These are phyloP conservation scores for Daedaleopsis sinensis DNA, from an alignment of 768 basidiomycete genomes.

Conservation along the genomic window DNA sequence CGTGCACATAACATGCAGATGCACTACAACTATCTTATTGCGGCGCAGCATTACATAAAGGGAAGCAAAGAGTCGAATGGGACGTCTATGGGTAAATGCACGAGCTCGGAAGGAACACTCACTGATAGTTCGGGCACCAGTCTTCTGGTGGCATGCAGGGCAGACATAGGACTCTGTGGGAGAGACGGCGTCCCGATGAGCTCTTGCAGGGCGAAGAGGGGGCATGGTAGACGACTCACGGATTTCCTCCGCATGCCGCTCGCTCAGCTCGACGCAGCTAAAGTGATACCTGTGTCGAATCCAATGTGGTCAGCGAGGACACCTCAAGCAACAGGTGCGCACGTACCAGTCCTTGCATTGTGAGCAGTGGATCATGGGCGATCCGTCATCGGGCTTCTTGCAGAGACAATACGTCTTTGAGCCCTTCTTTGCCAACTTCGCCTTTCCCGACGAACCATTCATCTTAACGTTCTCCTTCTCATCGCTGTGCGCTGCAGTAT, in stretches of 20 bases:
- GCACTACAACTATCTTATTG: slow-evolving; percentile 19
- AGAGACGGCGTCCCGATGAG: slow-evolving; percentile 2
- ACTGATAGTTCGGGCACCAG: slow-evolving; percentile 73
- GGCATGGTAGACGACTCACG: slow-evolving; percentile 50
- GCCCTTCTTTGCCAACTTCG: slow-evolving; percentile 22
- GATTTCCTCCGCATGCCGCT: slow-evolving; percentile 74
- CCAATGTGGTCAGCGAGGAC: not conserved
- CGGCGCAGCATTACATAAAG: slow-evolving; percentile 19
- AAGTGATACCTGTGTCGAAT: slow-evolving; percentile 73
- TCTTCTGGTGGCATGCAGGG: slow-evolving; percentile 56
- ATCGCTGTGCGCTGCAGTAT: slow-evolving; percentile 1
- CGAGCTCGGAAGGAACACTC: slow-evolving; percentile 51
- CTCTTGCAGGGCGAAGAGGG: slow-evolving; percentile 1
- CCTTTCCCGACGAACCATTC: slow-evolving; percentile 16
- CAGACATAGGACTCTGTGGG: slow-evolving; percentile 61
- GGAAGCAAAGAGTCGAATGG: slow-evolving; percentile 27
- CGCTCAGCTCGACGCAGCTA: slow-evolving; percentile 65
- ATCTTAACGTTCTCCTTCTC: slow-evolving; percentile 26
- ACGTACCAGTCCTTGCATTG: slow-evolving; percentile 73
- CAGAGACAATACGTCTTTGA: slow-evolving; percentile 60
- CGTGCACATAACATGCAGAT: not conserved
- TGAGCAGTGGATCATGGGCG: slow-evolving; percentile 79
- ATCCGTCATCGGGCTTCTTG: slow-evolving; percentile 69
- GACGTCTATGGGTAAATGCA: slow-evolving; percentile 1
- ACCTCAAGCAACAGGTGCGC: not conserved